Conservation (phyloP, 2,329 filamentous ascomycete species). For the Epichloe typhina region DNA sequence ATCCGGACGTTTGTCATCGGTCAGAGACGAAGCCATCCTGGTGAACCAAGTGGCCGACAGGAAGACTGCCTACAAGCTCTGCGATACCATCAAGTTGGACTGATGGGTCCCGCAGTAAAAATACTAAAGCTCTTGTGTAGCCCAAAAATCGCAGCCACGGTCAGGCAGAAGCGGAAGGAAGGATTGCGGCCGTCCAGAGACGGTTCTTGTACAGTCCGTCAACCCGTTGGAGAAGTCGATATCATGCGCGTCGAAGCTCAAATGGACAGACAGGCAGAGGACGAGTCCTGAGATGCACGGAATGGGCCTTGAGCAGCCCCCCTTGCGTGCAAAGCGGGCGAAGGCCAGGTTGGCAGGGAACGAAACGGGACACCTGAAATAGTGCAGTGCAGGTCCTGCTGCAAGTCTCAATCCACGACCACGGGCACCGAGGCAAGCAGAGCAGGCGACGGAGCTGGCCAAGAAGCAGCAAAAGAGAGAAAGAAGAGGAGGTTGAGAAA, state of each 20-base stretch:
- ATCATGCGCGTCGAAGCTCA: background rate
- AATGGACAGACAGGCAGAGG: background rate
- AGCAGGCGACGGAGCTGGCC: background rate
- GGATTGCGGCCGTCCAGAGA: background rate
- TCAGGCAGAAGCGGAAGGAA: background rate
- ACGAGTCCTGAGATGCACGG: background rate
- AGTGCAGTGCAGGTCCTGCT: background rate
- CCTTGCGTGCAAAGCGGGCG: slow-evolving; percentile 1
- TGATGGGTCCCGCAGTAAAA: background rate
- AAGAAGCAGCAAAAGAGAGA: background rate
- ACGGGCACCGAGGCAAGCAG: background rate
- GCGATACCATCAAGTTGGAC: slow-evolving; percentile 3
- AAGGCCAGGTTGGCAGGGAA: background rate
- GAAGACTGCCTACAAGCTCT: slow-evolving; percentile 12
- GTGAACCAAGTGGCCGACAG: slow-evolving; percentile 10
- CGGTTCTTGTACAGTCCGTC: slow-evolving; percentile 1
- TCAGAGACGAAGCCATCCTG: slow-evolving; percentile 30
- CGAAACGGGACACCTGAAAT: background rate
- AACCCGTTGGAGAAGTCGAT: background rate
- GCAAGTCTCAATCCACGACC: background rate
- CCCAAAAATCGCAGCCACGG: background rate
- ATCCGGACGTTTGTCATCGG: slow-evolving; percentile 26
- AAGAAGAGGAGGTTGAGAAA: background rate
- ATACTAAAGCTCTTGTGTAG: background rate
- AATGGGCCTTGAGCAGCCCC: background rate